A percentile compares a stretch with the other conserved stretches of the same genome.
Conservation (phyloP, 1,284 basidiomycete genomes). For the Hypsizygus ulmarius region DNA sequence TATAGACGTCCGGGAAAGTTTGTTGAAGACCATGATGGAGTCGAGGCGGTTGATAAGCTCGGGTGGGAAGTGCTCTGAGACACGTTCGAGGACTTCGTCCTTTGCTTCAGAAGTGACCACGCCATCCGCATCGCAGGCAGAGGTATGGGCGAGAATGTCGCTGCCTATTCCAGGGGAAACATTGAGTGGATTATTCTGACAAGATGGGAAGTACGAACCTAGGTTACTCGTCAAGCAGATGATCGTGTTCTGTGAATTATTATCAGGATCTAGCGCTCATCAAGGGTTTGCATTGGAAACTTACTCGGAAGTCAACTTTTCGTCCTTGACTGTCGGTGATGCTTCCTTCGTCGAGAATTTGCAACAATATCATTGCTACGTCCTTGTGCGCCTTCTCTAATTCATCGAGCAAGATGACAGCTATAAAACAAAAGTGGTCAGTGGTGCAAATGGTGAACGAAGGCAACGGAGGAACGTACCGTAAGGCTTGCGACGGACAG, state of each 20-base stretch:
- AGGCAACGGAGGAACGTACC: conserved; percentile 40
- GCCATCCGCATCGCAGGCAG: conserved; percentile 66
- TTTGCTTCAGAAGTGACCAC: conserved; percentile 64
- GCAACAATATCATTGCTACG: conserved; percentile 88
- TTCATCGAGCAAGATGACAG: conserved; percentile 81
- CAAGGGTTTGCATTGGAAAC: conserved; percentile 4
- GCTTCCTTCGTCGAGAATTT: conserved; percentile 90
- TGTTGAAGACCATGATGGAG: conserved; percentile 88
- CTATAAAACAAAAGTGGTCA: conserved; percentile 33
- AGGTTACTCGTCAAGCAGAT: conserved; percentile 67
- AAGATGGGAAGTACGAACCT: conserved; percentile 27
- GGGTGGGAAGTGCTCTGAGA: conserved; percentile 81
- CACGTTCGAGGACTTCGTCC: conserved; percentile 71
- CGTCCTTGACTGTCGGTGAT: conserved; percentile 83
- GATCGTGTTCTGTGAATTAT: conserved; percentile 65
- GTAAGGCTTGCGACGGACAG: conserved; percentile 80
- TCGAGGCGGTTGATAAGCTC: conserved; percentile 91
- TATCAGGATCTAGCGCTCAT: not conserved
- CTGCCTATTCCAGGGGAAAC: conserved; percentile 39
- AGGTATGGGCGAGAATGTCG: conserved; percentile 72
- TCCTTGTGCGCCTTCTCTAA: conserved; percentile 93
- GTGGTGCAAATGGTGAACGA: not conserved
- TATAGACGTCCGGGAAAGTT: conserved; percentile 73
- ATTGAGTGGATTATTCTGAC: not conserved
- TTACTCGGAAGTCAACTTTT: conserved; percentile 78